These are phyloP conservation scores for Tuber brumale DNA, from an alignment of 495 filamentous ascomycete species.

Conservation along the genomic window DNA sequence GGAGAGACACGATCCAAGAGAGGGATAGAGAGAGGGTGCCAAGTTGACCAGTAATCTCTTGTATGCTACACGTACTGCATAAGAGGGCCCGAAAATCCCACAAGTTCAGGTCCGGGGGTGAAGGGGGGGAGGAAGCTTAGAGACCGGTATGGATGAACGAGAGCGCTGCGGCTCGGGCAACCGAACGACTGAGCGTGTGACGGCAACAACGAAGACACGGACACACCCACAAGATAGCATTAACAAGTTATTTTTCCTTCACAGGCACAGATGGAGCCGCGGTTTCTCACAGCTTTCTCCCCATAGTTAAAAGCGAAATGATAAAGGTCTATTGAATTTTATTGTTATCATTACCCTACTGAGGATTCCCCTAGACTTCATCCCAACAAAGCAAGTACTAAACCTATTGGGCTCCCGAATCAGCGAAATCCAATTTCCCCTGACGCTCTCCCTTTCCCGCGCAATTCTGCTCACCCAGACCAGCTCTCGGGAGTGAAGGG, in stretches of 20 bases:
- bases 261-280: not conserved
- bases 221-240: not conserved
- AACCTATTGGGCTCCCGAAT: not conserved
- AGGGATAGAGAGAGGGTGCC: not conserved
- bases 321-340: not conserved
- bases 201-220: not conserved
- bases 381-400: not conserved
- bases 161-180: not conserved
- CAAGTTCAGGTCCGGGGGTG: not conserved
- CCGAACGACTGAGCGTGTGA: not conserved
- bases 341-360: not conserved
- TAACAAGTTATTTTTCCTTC: not conserved
- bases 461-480: not conserved
- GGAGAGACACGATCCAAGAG: not conserved
- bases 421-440: not conserved
- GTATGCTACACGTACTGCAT: not conserved
- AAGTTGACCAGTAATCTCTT: not conserved
- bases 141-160: not conserved
- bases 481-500: not conserved
- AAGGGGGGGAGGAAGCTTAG: not conserved
- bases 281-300: not conserved
- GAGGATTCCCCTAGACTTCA: not conserved
- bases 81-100: not conserved
- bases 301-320: not conserved
- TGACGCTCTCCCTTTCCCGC: not conserved